Evolutionary conservation across 306 rosid genomes (phyloP).

Genomic region (Alnus rubra): DNA sequence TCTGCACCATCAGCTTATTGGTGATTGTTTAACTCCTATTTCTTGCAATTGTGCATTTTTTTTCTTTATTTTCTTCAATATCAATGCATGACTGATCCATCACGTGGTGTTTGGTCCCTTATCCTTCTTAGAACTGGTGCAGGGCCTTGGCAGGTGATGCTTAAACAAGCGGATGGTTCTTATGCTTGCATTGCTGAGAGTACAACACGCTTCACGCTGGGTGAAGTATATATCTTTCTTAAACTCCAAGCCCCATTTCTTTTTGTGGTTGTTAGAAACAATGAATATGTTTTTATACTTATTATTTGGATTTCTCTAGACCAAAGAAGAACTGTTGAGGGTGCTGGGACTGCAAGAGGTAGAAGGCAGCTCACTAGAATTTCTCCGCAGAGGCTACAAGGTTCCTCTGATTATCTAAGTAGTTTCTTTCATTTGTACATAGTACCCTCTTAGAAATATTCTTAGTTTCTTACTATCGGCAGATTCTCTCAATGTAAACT

Average conservation of each 20-base stretch:
- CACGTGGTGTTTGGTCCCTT: background rate
- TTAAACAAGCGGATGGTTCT: slow-evolving; percentile 92
- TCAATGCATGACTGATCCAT: background rate
- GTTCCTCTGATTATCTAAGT: slow-evolving; percentile 37
- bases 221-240: slow-evolving; percentile 59
- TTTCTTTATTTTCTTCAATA: background rate
- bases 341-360: slow-evolving; percentile 94
- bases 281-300: slow-evolving; percentile 20
- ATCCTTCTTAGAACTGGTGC: slow-evolving; percentile 27
- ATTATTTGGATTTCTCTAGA: slow-evolving; percentile 52
- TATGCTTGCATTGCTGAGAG: slow-evolving; percentile 95
- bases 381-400: slow-evolving; percentile 97
- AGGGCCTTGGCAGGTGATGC: slow-evolving; percentile 99
- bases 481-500: background rate
- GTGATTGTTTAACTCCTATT: background rate
- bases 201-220: slow-evolving; percentile 79
- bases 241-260: slow-evolving; percentile 27
- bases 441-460: slow-evolving; percentile 9
- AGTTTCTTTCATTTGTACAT: slow-evolving; percentile 25
- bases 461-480: background rate
- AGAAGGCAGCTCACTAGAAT: slow-evolving; percentile 87
- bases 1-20: background rate
- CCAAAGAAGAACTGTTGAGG: slow-evolving; percentile 86
- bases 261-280: slow-evolving; percentile 13
- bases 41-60: background rate